A percentile compares a stretch with the other conserved stretches of the same genome.
Evolutionary conservation across 352 stramenopile species (phyloP).

Genomic region (Plasmopara muralis): DNA sequence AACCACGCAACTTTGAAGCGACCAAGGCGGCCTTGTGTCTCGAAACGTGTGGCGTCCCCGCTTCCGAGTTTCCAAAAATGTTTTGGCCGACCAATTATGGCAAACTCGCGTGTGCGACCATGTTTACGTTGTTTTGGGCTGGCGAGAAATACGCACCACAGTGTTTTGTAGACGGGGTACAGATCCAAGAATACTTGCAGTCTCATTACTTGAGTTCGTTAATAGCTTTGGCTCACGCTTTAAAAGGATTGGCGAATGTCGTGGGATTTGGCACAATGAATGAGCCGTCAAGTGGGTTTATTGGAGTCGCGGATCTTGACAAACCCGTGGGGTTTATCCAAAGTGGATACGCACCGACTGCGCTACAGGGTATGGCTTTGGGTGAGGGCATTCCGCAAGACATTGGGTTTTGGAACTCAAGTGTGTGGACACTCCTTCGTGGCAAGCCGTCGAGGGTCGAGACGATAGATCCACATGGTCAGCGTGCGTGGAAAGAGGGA

Average conservation of each 20-base stretch:
- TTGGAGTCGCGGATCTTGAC: constrained; percentile 44
- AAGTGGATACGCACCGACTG: constrained; percentile 55
- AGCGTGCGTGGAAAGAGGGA: constrained; percentile 54
- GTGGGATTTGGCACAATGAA: constrained; percentile 88
- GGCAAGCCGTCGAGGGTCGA: constrained; percentile 34
- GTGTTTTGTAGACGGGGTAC: constrained; percentile 59
- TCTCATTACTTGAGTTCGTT: constrained; percentile 79
- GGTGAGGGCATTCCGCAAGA: constrained; percentile 48
- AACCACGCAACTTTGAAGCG: constrained; percentile 57
- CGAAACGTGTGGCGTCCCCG: constrained; percentile 38
- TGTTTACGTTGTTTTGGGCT: constrained; percentile 88
- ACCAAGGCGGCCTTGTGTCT: constrained; percentile 70
- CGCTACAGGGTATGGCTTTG: constrained; percentile 70
- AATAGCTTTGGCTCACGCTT: constrained; percentile 40
- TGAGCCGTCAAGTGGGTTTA: constrained; percentile 67
- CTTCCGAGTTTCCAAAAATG: constrained; percentile 76
- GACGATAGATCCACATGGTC: constrained; percentile 38
- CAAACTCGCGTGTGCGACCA: constrained; percentile 80
- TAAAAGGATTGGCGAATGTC: constrained; percentile 68
- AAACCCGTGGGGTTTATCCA: constrained; percentile 39
- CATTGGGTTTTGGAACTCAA: constrained; percentile 56
- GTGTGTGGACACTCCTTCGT: constrained; percentile 48
- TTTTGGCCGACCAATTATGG: constrained; percentile 89
- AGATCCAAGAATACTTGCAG: constrained; percentile 83
- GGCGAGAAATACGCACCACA: constrained; percentile 60